phyloP scores from a whole-genome alignment of 352 stramenopile genomes.

The Nothophytophthora sp. region DNA sequence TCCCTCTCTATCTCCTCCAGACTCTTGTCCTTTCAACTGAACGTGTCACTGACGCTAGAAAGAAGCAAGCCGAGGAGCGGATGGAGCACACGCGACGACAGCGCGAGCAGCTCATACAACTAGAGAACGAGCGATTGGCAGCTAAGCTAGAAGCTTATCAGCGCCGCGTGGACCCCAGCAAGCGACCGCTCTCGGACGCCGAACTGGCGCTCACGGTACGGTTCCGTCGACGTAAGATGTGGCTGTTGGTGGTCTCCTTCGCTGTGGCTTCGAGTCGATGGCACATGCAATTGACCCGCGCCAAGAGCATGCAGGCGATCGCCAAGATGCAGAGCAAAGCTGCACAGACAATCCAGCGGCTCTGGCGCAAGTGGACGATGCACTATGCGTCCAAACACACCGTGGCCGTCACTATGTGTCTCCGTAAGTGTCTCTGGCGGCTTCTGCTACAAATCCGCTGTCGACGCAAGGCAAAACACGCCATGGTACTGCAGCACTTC shows the following conservation, averaged over 20 bases:
- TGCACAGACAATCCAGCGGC: constrained; percentile 50
- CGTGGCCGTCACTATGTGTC: constrained; percentile 62
- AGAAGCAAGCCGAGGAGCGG: constrained; percentile 58
- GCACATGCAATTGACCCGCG: constrained; percentile 31
- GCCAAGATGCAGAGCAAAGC: constrained; percentile 37
- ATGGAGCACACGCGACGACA: constrained; percentile 43
- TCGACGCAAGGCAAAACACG: constrained; percentile 32
- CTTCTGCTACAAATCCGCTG: constrained; percentile 57
- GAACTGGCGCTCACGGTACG: constrained; percentile 32
- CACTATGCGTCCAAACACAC: constrained; percentile 62
- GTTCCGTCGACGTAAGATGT: constrained; percentile 49
- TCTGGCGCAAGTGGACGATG: constrained; percentile 71
- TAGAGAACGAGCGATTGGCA: constrained; percentile 35
- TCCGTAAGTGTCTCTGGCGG: constrained; percentile 75
- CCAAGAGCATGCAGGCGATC: constrained; percentile 34
- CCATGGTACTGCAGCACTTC: constrained; percentile 51
- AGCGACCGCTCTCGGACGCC: constrained; percentile 12
- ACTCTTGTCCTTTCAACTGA: no score
- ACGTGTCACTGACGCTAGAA: constrained; percentile 34
- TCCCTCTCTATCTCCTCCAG: not conserved
- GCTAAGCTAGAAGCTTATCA: constrained; percentile 42
- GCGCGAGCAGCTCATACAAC: constrained; percentile 42
- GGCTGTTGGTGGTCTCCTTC: constrained; percentile 55
- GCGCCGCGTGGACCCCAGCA: constrained; percentile 25
- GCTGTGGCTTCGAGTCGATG: constrained; percentile 30